These are phyloP conservation scores for Vigna trinervia DNA, from an alignment of 306 rosid species.

Conservation along the genomic window DNA sequence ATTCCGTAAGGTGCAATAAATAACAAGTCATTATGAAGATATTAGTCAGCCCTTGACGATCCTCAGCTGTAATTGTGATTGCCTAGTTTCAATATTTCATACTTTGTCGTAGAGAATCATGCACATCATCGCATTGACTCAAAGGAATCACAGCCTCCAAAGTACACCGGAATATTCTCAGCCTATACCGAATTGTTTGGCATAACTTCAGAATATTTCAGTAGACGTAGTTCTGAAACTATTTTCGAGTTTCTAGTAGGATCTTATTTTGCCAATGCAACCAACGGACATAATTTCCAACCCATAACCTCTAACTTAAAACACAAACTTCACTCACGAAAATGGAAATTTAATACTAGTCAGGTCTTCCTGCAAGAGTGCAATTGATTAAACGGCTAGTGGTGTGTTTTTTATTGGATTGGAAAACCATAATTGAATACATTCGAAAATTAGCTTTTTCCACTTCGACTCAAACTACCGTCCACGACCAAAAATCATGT, in stretches of 20 bases:
- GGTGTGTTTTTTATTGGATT: not conserved
- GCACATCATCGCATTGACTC: too few species aligned
- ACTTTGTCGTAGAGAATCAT: too few species aligned
- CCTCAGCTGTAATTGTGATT: not conserved
- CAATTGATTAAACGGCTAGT: not conserved
- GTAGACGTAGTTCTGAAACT: too few species aligned
- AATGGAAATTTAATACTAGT: not conserved
- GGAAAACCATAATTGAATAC: not conserved
- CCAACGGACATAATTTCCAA: not conserved
- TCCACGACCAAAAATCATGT: not conserved
- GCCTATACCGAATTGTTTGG: too few species aligned
- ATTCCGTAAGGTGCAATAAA: not conserved
- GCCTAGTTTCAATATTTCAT: not conserved
- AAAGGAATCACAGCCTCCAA: too few species aligned
- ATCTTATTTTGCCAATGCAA: too few species aligned
- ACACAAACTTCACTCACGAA: not conserved
- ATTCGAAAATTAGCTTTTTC: too few species aligned
- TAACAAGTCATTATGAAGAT: too few species aligned
- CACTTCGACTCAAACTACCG: too few species aligned
- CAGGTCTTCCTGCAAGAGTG: not conserved
- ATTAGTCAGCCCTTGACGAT: not conserved
- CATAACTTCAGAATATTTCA: too few species aligned
- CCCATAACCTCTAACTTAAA: not conserved
- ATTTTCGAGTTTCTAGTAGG: too few species aligned
- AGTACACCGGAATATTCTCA: too few species aligned